Percentiles rank a stretch among this genome's conserved stretches.
phyloP scores from a whole-genome alignment of 129 eudicot genomes.

The Saussurea involucrata region DNA sequence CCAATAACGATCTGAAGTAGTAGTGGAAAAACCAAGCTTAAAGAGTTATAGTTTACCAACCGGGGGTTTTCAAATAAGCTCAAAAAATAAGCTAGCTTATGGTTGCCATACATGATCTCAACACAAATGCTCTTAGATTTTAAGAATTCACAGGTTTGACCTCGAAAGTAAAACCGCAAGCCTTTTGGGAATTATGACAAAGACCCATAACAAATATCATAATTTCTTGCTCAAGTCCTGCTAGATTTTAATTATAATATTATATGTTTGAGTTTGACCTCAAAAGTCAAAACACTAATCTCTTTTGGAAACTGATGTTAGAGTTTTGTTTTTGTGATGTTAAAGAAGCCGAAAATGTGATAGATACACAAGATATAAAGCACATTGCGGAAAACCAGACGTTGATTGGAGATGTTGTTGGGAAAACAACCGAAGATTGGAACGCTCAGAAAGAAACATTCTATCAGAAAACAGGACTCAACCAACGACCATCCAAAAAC shows the following conservation, averaged over 20 bases:
- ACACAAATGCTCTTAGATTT: too few species aligned
- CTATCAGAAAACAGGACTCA: constrained; percentile 50
- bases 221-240: not conserved
- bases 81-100: not conserved
- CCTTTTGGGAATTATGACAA: too few species aligned
- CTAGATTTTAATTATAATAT: too few species aligned
- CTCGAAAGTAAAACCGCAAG: too few species aligned
- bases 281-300: not conserved
- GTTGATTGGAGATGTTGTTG: constrained; percentile 67
- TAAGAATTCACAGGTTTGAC: too few species aligned
- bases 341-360: constrained; percentile 56
- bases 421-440: constrained; percentile 58
- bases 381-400: constrained; percentile 60
- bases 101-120: too few species aligned
- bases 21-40: not conserved
- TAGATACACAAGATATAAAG: constrained; percentile 56
- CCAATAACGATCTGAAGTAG: not conserved
- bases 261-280: too few species aligned
- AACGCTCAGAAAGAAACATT: constrained; percentile 42
- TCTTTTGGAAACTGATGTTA: not conserved
- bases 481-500: constrained; percentile 12
- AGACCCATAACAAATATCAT: not conserved
- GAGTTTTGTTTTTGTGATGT: constrained; percentile 6
- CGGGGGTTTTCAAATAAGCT: not conserved
- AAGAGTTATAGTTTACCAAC: not conserved